Conservation (phyloP, 176 grass and related monocot species). For the Musa beccarii region DNA sequence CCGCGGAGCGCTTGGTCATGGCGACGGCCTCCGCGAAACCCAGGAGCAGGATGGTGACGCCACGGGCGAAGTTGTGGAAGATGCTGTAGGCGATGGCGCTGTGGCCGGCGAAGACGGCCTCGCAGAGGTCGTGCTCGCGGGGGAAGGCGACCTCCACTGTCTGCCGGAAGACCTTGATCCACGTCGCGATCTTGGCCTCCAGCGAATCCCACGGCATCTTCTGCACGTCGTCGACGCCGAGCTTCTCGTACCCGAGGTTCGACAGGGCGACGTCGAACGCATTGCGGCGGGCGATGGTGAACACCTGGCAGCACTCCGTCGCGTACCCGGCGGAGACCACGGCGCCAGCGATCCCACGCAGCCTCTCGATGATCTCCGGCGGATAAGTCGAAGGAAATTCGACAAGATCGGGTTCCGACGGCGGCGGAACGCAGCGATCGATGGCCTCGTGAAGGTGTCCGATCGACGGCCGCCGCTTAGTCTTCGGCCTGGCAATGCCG, state of each 20-base stretch:
- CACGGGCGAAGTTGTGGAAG: constrained; percentile 41
- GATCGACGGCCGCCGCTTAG: constrained; percentile 37
- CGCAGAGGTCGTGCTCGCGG: constrained; percentile 47
- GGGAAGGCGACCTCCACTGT: constrained; percentile 33
- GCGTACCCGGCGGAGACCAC: constrained; percentile 57
- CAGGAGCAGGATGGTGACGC: constrained; percentile 49
- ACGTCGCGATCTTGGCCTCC: constrained; percentile 52
- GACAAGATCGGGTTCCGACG: background rate
- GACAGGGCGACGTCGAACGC: constrained; percentile 49
- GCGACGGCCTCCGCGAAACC: constrained; percentile 67
- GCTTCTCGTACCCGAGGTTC: constrained; percentile 60
- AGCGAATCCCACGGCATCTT: constrained; percentile 73
- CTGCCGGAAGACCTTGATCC: constrained; percentile 67
- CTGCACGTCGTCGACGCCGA: constrained; percentile 66
- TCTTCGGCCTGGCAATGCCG: constrained; percentile 14
- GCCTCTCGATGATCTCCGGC: constrained; percentile 32
- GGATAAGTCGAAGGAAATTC: constrained; percentile 25
- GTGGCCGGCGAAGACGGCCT: constrained; percentile 37
- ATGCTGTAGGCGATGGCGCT: constrained; percentile 9
- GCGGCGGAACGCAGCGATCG: constrained; percentile 30
- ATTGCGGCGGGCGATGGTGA: constrained; percentile 54
- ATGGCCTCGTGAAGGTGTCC: constrained; percentile 20
- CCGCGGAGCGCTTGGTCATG: constrained; percentile 56
- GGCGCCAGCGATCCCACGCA: constrained; percentile 38
- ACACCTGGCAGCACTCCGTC: constrained; percentile 72